A percentile compares a stretch with the other conserved stretches of the same genome.
These are phyloP conservation scores for Colletotrichum endophyticum DNA, from an alignment of 2,329 filamentous ascomycete species.

Conservation along the genomic window DNA sequence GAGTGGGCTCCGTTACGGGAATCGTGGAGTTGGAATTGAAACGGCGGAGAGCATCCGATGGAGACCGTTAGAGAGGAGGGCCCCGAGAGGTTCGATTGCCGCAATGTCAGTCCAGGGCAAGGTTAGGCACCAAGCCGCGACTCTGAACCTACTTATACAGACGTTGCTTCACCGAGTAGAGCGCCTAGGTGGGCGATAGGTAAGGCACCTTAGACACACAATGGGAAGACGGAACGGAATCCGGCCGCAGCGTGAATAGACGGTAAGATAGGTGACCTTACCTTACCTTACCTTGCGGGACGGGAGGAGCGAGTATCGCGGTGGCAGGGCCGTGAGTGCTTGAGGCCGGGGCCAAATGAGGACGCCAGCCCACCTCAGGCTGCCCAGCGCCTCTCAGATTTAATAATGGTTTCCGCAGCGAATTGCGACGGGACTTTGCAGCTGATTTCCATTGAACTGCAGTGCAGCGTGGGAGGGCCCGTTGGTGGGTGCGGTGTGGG, in stretches of 20 bases:
- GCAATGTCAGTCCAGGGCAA: neutral
- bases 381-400: neutral
- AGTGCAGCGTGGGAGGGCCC: neutral
- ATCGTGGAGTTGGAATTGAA: conserved; percentile 1
- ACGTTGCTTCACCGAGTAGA: neutral
- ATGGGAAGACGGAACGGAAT: neutral
- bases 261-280: neutral
- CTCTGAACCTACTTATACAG: neutral
- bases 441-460: neutral
- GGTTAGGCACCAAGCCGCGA: neutral
- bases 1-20: neutral
- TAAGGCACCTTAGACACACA: neutral
- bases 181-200: neutral
- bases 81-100: neutral
- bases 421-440: neutral
- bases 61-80: neutral
- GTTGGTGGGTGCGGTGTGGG: neutral
- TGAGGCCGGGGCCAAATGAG: neutral
- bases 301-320: neutral
- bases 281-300: neutral
- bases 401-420: neutral
- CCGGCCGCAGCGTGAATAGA: neutral
- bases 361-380: neutral
- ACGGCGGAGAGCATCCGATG: conserved; percentile 2
- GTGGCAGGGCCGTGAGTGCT: neutral